Base-by-base conservation (phyloP, 2,329 filamentous ascomycete species). In the Aspergillus viridinutans region DNA sequence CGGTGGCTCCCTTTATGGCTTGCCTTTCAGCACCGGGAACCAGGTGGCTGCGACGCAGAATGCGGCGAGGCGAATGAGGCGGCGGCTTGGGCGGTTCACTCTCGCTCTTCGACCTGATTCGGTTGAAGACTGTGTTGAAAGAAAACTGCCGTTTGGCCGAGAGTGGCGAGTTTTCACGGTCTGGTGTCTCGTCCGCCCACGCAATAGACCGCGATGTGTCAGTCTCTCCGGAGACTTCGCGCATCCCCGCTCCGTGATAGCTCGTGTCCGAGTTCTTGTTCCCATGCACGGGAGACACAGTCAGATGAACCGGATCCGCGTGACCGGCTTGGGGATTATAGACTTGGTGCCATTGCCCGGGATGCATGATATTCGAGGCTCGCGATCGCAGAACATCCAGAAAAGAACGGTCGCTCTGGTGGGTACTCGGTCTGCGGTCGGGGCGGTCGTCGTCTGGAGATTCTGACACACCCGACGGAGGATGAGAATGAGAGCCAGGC, bases 391-490 rank as follows among this genome's bases (percentile, higher is more conserved):
- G 64, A 20, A 66, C 73, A 43, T 70, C 67, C 21, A 79, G 65
- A 57, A 78, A 71, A 5, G 74, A 73, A 53, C 65, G 67, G 1
- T 62, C 62, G 40, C 66, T 69, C 47, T 70, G 68, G 32, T 62
- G 68, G n/a, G 67, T 71, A 21, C 48, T 57, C 8, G 72, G 67
- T 40, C 62, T 61, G 29, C 64, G 57, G 4, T 70, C 58, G 3
- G 49, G 28, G 75, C 58, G 76, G 43, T 84, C 82, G 35, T 81
- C 78, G 10, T 85, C 77, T 54, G 92, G 91, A 69, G 96, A 90
- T 38, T 85, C 85, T 0, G 91, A 90, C 90, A 96, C 95, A 50
- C 93, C 93, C 8, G 96, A 77, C 0, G 92, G 92, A 1, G 89
- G 90, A 68, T 94, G 90, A 0, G 81, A 64, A 0, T 83, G 32